These are phyloP conservation scores for Proliferodiscus dingleyae DNA, from an alignment of 2,329 filamentous ascomycete species.

Conservation along the genomic window DNA sequence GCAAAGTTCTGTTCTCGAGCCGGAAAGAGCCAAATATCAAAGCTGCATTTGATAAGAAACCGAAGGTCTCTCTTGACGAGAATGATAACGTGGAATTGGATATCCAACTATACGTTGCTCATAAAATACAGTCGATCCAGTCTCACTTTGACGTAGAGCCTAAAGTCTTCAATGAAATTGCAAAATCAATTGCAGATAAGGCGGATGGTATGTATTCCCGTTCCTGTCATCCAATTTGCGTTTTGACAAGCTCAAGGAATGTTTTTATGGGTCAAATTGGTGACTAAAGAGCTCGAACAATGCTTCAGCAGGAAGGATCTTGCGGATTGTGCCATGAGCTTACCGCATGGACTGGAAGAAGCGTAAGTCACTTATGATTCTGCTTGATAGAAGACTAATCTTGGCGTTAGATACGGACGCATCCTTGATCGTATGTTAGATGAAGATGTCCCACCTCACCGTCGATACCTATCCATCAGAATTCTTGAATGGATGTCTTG, in stretches of 20 bases:
- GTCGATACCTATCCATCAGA: neutral
- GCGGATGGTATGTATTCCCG: conserved; percentile 14
- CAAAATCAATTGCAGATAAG: conserved; percentile 7
- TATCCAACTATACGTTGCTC: conserved; percentile 4
- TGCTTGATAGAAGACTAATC: conserved; percentile 37
- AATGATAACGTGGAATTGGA: conserved; percentile 6
- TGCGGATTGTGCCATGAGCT: neutral
- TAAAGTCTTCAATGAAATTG: conserved; percentile 5
- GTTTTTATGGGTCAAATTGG: conserved; percentile 16
- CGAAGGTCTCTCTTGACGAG: conserved; percentile 6
- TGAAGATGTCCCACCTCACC: no score
- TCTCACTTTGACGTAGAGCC: conserved; percentile 4
- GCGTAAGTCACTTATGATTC: conserved; percentile 7
- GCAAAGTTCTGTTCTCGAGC: conserved; percentile 11
- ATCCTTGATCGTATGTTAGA: conserved; percentile 9
- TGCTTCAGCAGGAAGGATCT: conserved; percentile 9
- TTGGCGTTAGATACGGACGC: conserved; percentile 4
- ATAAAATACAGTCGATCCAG: conserved; percentile 6
- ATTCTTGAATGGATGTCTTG: conserved; percentile 13
- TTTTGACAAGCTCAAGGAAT: conserved; percentile 9
- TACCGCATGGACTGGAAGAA: conserved; percentile 12
- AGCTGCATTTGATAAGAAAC: conserved; percentile 4
- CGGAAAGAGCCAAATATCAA: conserved; percentile 9
- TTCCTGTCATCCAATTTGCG: no score
- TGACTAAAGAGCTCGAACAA: conserved; percentile 5